Conservation (phyloP, 192 early-diverging fungal genomes). For the Backusella sp. region DNA sequence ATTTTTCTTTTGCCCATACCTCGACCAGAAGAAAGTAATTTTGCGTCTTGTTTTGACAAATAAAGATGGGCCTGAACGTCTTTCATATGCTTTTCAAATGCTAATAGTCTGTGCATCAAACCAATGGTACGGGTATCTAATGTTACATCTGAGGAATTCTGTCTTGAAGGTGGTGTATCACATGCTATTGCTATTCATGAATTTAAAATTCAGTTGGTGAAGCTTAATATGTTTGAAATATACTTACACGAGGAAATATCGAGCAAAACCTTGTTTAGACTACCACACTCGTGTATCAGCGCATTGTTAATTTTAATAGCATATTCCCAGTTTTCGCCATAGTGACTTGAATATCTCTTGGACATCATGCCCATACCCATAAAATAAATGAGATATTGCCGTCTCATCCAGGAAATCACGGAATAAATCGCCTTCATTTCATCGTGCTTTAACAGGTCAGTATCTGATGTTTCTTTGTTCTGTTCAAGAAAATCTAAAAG, state of each 20-base stretch:
- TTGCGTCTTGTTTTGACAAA: conserved; percentile 50
- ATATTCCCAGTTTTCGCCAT: conserved; percentile 5
- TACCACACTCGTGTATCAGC: conserved; percentile 8
- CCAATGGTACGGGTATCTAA: conserved; percentile 1
- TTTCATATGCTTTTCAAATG: conserved; percentile 48
- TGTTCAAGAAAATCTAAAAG: background rate
- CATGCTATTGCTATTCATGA: background rate
- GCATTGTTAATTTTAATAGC: conserved; percentile 13
- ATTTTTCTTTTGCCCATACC: conserved; percentile 2
- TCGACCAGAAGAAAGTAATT: conserved; percentile 20
- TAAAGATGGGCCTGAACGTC: conserved; percentile 52
- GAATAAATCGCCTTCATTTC: conserved; percentile 36
- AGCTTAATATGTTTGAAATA: background rate
- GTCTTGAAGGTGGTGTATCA: background rate
- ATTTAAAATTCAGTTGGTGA: background rate
- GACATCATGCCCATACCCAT: conserved; percentile 33
- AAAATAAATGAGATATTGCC: conserved; percentile 50
- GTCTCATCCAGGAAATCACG: conserved; percentile 43
- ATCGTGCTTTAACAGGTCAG: background rate
- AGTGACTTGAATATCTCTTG: background rate
- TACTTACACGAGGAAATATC: conserved; percentile 20
- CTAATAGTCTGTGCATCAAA: conserved; percentile 42
- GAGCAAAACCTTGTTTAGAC: conserved; percentile 39
- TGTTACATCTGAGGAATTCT: background rate
- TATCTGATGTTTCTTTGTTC: background rate